phyloP scores from a whole-genome alignment of 345 rosid genomes.

The Clarkia xantiana region DNA sequence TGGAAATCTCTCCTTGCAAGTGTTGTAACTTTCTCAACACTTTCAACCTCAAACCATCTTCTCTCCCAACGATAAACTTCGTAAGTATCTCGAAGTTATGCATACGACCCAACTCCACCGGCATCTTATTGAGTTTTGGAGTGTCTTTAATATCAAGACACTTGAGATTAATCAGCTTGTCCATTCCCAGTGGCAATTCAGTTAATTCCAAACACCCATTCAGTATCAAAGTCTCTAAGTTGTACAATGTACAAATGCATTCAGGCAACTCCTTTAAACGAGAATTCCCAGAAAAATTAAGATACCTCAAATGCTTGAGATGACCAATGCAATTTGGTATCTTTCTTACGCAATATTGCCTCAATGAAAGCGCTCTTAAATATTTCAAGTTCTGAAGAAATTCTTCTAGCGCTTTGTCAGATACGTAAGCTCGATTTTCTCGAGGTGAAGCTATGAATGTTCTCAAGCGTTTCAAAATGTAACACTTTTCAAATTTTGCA shows the following conservation, averaged over 20 bases:
- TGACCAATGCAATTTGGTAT: background rate
- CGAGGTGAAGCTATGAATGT: background rate
- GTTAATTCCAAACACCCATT: background rate
- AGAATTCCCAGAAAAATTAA: too few relatives aligned
- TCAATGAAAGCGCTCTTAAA: background rate
- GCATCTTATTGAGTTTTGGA: too few relatives aligned
- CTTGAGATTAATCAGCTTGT: too few relatives aligned
- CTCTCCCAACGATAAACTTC: too few relatives aligned
- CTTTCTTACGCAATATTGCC: background rate
- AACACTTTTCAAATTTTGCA: too few relatives aligned
- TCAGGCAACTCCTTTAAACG: background rate
- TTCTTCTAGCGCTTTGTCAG: background rate
- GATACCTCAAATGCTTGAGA: too few relatives aligned
- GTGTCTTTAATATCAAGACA: too few relatives aligned
- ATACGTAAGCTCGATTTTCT: background rate
- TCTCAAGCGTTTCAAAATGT: slow-evolving; percentile 1
- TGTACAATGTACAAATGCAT: slow-evolving; percentile 1
- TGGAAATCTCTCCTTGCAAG: too few relatives aligned
- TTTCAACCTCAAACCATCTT: too few relatives aligned
- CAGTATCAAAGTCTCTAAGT: too few relatives aligned
- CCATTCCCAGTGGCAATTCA: slow-evolving; percentile 8
- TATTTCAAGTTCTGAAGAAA: background rate
- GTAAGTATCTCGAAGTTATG: background rate
- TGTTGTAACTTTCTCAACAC: too few relatives aligned
- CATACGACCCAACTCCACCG: background rate